Base-by-base conservation (phyloP, 2,329 filamentous ascomycete species). In the Tolypocladium ovalisporum region DNA sequence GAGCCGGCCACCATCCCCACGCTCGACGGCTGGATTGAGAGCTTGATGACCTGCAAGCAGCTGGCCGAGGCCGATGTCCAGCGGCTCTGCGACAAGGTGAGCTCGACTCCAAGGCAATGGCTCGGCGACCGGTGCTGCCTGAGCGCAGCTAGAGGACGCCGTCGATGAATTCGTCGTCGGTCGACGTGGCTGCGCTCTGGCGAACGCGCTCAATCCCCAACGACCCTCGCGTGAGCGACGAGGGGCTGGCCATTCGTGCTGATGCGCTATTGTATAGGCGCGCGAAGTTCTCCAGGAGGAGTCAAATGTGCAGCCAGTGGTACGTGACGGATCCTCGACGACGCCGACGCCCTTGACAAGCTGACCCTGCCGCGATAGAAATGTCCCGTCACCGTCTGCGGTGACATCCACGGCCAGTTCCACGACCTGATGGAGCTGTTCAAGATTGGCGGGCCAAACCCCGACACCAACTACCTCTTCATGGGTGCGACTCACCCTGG, bases 351-450 rank as follows among this genome's bases (percentile, higher is more conserved):
- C 34, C 12, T 1, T 36, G 47, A 32, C 29, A 27, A 36, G 53
- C 54, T 42, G 49, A 56, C 52, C 22, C 15, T 13, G 7, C 22
- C 42, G 12, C 24, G 54, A 49, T 63, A 92, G 88, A 97, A 97
- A 93, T 97, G 93, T 73, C 94, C 94, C 51, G 94, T 97, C 64
- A 99, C 94, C 57, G 94, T 99, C 61, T 97, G 94, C 74, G 94
- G 94, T 73, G 94, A 99, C 76, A 99, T 99, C 72, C 94, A 99
- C 75, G 94, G 94, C 64, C 94, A 99, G 76, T 97, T 97, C 74
- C 93, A 97, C 75, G 94, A 99, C 71, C 77, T 99, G 74, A 97
- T 99, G 91, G 94, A 99, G 78, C 85, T 99, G 56, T 99, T 99
- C 83, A 95, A 96, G 79, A 97, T 99, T 73, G 94, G 94, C 66